These are phyloP conservation scores for Podospora tetraspora DNA, from an alignment of 495 filamentous ascomycete genomes.

Conservation along the genomic window DNA sequence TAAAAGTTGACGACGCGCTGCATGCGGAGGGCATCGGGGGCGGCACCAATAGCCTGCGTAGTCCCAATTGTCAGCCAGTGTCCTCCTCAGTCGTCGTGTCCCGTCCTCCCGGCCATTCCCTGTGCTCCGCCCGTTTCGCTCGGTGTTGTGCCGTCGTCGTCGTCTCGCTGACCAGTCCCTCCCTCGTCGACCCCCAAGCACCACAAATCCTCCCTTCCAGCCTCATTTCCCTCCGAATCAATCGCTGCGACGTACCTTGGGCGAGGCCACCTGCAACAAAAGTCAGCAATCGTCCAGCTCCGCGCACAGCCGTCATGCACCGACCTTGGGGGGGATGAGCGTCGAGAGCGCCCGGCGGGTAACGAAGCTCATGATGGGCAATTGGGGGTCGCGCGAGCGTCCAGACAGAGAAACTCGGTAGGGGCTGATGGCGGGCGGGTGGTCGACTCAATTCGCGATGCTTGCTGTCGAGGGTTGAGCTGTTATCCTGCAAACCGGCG, in stretches of 20 bases:
- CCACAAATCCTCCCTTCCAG: not conserved
- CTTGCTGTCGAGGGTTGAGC: conserved; percentile 16
- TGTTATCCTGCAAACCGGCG: conserved; percentile 14
- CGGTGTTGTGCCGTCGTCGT: not conserved
- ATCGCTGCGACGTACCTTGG: conserved; percentile 64
- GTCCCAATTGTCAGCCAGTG: conserved; percentile 29
- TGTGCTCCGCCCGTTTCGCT: not conserved
- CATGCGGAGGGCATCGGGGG: conserved; percentile 93
- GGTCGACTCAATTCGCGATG: conserved; percentile 20
- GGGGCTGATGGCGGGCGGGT: conserved; percentile 21
- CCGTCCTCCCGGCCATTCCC: not conserved
- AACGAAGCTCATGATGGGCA: conserved; percentile 82
- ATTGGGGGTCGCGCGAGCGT: conserved; percentile 26
- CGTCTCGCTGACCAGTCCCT: not conserved
- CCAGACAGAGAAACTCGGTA: conserved; percentile 13
- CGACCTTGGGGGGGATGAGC: conserved; percentile 96
- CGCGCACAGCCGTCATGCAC: conserved; percentile 14
- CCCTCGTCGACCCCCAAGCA: not conserved
- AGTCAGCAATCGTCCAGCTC: conserved; percentile 26
- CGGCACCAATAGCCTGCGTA: conserved; percentile 76
- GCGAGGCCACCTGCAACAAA: conserved; percentile 64
- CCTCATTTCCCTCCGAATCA: conserved; percentile 1
- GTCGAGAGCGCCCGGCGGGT: conserved; percentile 87
- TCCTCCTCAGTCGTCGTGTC: not conserved
- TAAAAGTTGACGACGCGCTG: conserved; percentile 96